phyloP scores from a whole-genome alignment of 2,329 filamentous ascomycete genomes.

The Trichoderma brevicompactum region DNA sequence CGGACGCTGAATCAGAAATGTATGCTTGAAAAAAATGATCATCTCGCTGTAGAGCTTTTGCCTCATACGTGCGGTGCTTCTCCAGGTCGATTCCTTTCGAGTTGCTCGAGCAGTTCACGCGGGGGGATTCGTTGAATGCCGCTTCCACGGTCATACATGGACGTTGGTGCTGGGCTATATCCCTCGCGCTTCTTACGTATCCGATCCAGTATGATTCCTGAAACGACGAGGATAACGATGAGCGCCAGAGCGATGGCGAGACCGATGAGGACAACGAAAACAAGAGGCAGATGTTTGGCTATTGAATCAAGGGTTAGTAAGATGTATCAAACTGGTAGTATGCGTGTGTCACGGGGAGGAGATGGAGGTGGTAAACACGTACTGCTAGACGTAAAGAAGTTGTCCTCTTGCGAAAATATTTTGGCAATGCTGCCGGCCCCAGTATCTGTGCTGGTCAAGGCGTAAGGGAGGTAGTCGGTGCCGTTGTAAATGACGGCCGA shows the following conservation, averaged over 20 bases:
- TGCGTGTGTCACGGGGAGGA: not conserved
- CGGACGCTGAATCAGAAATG: constrained; percentile 38
- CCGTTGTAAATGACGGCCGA: constrained; percentile 91
- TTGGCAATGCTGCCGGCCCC: constrained; percentile 74
- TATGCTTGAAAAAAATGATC: constrained; percentile 37
- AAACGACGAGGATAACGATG: constrained; percentile 76
- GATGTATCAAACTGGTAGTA: too few relatives aligned
- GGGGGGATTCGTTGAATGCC: constrained; percentile 65
- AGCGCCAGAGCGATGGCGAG: constrained; percentile 77
- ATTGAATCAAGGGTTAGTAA: not conserved
- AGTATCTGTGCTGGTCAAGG: constrained; percentile 69
- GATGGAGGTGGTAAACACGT: constrained; percentile 44
- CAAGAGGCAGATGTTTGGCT: constrained; percentile 64
- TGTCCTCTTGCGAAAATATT: constrained; percentile 81
- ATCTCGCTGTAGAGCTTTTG: not conserved
- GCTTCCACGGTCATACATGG: constrained; percentile 62
- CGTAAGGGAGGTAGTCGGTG: constrained; percentile 74
- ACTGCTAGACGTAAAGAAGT: constrained; percentile 71
- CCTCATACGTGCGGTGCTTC: constrained; percentile 55
- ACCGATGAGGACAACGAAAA: constrained; percentile 79
- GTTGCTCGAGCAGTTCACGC: constrained; percentile 60
- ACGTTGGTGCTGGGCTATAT: constrained; percentile 76
- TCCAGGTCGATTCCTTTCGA: constrained; percentile 54
- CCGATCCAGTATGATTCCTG: constrained; percentile 75
- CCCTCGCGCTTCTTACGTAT: constrained; percentile 77